phyloP scores from a whole-genome alignment of 768 basidiomycete species.

The Mycena chlorophos region DNA sequence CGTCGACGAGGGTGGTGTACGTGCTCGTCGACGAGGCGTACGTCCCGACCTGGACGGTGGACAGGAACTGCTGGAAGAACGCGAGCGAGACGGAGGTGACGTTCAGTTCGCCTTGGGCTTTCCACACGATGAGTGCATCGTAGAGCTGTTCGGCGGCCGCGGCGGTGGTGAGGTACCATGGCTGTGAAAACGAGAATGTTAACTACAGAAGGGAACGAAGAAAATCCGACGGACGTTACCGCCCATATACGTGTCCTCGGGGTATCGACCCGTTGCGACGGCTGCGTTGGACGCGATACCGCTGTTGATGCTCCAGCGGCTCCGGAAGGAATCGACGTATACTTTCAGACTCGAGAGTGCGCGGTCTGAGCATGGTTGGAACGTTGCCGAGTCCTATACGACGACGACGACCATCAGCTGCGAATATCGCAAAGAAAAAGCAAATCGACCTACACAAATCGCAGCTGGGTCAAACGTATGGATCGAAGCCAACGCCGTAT shows the following conservation, averaged over 20 bases:
- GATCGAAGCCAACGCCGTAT: constrained; percentile 68
- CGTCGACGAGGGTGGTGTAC: constrained; percentile 49
- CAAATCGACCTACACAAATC: constrained; percentile 24
- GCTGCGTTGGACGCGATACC: constrained; percentile 51
- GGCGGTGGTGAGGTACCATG: constrained; percentile 75
- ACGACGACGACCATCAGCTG: not conserved
- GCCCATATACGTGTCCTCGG: constrained; percentile 54
- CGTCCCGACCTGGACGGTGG: constrained; percentile 50
- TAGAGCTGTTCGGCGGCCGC: constrained; percentile 79
- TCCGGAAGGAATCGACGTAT: constrained; percentile 66
- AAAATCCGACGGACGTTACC: constrained; percentile 44
- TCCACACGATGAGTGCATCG: constrained; percentile 68
- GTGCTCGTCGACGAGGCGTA: constrained; percentile 48
- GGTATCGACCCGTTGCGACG: constrained; percentile 60
- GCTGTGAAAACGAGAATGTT: constrained; percentile 36
- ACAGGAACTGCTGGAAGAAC: constrained; percentile 65
- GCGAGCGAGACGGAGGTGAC: constrained; percentile 63
- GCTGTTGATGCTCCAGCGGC: constrained; percentile 62
- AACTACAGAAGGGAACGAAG: not conserved
- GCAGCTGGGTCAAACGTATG: constrained; percentile 59
- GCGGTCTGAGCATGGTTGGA: constrained; percentile 79
- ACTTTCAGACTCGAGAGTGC: constrained; percentile 67
- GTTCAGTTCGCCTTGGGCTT: constrained; percentile 45
- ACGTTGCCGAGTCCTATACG: constrained; percentile 52
- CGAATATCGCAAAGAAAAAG: not conserved